Evolutionary conservation across 2,329 filamentous ascomycete species (phyloP).

Genomic region (Septoria petroselini): DNA sequence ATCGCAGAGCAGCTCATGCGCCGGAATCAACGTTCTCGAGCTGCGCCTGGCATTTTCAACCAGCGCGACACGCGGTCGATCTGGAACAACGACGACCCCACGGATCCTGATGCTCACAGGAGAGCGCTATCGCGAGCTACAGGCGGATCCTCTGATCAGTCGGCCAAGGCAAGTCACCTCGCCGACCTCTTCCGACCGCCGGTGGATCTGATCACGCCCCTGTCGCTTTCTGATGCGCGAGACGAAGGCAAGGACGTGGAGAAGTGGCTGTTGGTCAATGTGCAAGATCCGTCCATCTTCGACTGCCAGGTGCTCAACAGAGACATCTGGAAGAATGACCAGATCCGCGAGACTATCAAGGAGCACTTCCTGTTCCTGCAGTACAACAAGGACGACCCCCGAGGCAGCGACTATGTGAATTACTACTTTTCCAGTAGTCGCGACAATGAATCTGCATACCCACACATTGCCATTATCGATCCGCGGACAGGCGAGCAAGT

Average conservation of each 20-base stretch:
- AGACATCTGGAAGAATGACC: constrained; percentile 89
- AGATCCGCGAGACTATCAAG: constrained; percentile 72
- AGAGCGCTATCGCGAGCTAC: constrained; percentile 59
- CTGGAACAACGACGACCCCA: constrained; percentile 54
- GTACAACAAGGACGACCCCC: constrained; percentile 79
- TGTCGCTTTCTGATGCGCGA: constrained; percentile 80
- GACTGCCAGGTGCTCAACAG: constrained; percentile 91
- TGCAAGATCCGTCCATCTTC: constrained; percentile 90
- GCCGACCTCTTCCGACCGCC: constrained; percentile 91
- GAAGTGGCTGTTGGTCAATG: constrained; percentile 94
- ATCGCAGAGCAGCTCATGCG: constrained; percentile 61
- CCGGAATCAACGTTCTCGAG: constrained; percentile 22
- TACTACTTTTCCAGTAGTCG: constrained; percentile 77
- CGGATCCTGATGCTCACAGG: constrained; percentile 50
- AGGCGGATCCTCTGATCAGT: constrained; percentile 62
- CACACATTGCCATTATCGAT: constrained; percentile 93
- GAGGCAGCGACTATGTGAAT: constrained; percentile 75
- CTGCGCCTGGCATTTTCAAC: constrained; percentile 62
- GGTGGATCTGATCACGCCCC: constrained; percentile 77
- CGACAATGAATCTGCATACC: constrained; percentile 85
- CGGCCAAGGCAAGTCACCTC: constrained; percentile 70
- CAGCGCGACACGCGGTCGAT: constrained; percentile 57
- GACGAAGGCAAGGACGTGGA: constrained; percentile 79
- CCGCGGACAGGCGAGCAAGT: constrained; percentile 95
- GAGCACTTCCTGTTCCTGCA: constrained; percentile 97